Percentiles rank a stretch among this genome's conserved stretches.
Evolutionary conservation across 805 yeast species (phyloP).

Genomic region (Lachancea nothofagi): DNA sequence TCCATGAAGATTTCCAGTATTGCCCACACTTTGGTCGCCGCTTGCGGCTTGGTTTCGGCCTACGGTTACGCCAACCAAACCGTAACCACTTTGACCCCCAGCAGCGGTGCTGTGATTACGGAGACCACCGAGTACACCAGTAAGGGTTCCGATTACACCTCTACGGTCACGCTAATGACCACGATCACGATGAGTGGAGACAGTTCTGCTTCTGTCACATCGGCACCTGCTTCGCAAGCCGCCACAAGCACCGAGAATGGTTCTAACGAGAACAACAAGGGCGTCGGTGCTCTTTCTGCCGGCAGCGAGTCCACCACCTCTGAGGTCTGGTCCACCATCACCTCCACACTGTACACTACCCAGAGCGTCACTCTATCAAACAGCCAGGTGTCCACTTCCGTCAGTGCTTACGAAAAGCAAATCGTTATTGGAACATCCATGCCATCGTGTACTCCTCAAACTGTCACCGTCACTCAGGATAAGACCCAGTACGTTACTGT

Average conservation of each 20-base stretch:
- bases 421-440: slow-evolving; percentile 9
- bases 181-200: slow-evolving; percentile 9
- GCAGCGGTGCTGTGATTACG: slow-evolving; percentile 22
- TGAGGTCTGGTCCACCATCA: slow-evolving; percentile 20
- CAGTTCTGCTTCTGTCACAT: slow-evolving; percentile 8
- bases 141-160: slow-evolving; percentile 8
- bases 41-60: slow-evolving; percentile 6
- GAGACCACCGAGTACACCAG: slow-evolving; percentile 14
- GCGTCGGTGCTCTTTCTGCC: slow-evolving; percentile 3
- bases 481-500: slow-evolving; percentile 13
- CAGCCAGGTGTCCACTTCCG: slow-evolving; percentile 12
- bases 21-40: slow-evolving; percentile 10
- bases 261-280: slow-evolving; percentile 2
- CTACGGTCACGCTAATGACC: slow-evolving; percentile 12
- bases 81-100: slow-evolving; percentile 17
- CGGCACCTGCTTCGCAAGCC: slow-evolving; percentile 14
- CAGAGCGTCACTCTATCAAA: slow-evolving; percentile 13
- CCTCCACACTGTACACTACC: slow-evolving; percentile 19
- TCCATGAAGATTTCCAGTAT: slow-evolving; percentile 12
- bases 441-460: slow-evolving; percentile 12
- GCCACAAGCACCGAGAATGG: slow-evolving; percentile 13
- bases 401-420: slow-evolving; percentile 11
- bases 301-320: slow-evolving; percentile 1
- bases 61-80: slow-evolving; percentile 7
- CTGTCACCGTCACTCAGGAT: slow-evolving; percentile 13